Evolutionary conservation across 345 rosid genomes (phyloP).

Genomic region (Passiflora organensis): DNA sequence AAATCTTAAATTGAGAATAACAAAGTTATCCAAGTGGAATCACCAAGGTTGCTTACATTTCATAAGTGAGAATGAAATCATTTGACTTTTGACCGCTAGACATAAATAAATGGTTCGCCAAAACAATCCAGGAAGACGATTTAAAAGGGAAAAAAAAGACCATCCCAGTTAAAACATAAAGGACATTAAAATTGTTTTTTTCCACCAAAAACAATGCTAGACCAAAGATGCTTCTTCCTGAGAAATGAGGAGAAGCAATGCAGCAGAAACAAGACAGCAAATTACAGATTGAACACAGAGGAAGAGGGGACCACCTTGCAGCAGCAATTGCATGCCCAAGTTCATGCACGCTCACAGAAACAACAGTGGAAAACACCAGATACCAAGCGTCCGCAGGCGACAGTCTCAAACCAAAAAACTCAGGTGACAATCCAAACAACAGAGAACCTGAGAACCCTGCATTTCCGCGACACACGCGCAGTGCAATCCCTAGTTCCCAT

Average conservation of each 20-base stretch:
- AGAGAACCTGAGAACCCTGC: constrained; percentile 6
- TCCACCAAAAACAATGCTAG: background rate
- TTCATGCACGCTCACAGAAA: constrained; percentile 79
- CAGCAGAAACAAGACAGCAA: background rate
- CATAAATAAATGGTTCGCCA: background rate
- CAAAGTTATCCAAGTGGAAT: constrained; percentile 1
- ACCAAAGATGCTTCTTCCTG: background rate
- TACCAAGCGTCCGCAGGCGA: constrained; percentile 48
- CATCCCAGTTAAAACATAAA: too few relatives aligned
- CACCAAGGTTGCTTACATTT: background rate
- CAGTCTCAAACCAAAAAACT: constrained; percentile 28
- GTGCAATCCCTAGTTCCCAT: constrained; percentile 27
- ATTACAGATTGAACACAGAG: background rate
- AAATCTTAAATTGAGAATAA: constrained; percentile 9
- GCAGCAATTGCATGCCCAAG: constrained; percentile 89
- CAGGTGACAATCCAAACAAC: constrained; percentile 22
- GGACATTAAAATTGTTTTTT: background rate
- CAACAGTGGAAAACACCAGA: constrained; percentile 48
- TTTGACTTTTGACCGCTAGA: too few relatives aligned
- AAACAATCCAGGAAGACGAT: background rate
- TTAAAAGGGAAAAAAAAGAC: background rate
- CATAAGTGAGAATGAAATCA: background rate
- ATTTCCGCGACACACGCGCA: constrained; percentile 11
- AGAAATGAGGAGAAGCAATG: background rate
- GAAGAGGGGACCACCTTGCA: constrained; percentile 47